phyloP scores from a whole-genome alignment of 345 rosid species.

The Eucalyptus camaldulensis region DNA sequence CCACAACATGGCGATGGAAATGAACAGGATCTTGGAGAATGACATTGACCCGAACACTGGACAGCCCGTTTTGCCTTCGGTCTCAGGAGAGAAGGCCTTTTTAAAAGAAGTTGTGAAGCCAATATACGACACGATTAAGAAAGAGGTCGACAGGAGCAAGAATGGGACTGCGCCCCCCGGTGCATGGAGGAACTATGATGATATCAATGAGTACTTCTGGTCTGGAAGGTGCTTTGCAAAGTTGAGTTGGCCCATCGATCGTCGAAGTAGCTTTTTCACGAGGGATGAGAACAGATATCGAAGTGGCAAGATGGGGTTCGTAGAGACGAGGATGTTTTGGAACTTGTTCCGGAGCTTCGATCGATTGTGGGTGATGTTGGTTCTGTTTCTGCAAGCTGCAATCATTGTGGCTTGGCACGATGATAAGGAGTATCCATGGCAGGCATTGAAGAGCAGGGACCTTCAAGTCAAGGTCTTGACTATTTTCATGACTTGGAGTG shows the following conservation, averaged over 20 bases:
- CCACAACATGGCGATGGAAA: slow-evolving; percentile 47
- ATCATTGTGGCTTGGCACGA: slow-evolving; percentile 71
- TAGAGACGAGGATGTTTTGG: slow-evolving; percentile 82
- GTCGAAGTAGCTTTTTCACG: slow-evolving; percentile 26
- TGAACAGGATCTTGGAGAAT: slow-evolving; percentile 26
- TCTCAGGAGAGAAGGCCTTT: slow-evolving; percentile 59
- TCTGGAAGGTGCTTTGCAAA: slow-evolving; percentile 65
- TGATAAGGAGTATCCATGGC: slow-evolving; percentile 25
- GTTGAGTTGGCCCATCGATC: slow-evolving; percentile 65
- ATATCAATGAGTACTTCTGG: slow-evolving; percentile 86
- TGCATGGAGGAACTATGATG: slow-evolving; percentile 91
- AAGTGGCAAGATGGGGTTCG: slow-evolving; percentile 78
- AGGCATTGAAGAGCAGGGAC: slow-evolving; percentile 36
- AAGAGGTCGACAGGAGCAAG: slow-evolving; percentile 46
- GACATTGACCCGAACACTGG: slow-evolving; percentile 45
- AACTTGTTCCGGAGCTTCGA: slow-evolving; percentile 78
- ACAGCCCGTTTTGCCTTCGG: slow-evolving; percentile 33
- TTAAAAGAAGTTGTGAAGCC: slow-evolving; percentile 50
- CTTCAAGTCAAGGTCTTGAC: slow-evolving; percentile 64
- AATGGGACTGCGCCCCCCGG: slow-evolving; percentile 70
- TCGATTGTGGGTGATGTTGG: slow-evolving; percentile 61
- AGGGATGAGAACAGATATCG: slow-evolving; percentile 13
- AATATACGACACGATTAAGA: slow-evolving; percentile 38
- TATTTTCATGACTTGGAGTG: slow-evolving; percentile 71
- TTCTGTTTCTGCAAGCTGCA: slow-evolving; percentile 63